Percentiles rank a stretch among this genome's conserved stretches.
Conservation (phyloP, 257 asterid genomes). For the Fraxinus americana region DNA sequence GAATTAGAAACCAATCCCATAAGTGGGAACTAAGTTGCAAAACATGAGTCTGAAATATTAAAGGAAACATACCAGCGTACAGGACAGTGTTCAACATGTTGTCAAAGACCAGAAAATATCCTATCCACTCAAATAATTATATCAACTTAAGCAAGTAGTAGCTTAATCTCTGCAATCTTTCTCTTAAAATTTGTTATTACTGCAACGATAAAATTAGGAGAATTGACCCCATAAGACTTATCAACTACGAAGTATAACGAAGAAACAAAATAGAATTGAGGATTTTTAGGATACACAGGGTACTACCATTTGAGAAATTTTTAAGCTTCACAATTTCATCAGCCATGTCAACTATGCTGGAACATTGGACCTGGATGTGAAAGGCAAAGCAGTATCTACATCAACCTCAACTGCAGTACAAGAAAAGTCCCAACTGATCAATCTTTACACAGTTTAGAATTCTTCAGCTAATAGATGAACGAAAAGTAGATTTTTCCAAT, state of each 20-base stretch:
- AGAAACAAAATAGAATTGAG: slow-evolving; percentile 5
- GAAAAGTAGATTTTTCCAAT: slow-evolving; percentile 6
- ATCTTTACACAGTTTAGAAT: slow-evolving; percentile 22
- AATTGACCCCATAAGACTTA: slow-evolving; percentile 3
- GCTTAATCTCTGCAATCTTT: no score
- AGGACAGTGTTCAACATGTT: no score
- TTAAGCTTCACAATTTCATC: slow-evolving; percentile 73
- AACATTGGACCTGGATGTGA: slow-evolving; percentile 79
- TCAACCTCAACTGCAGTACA: slow-evolving; percentile 58
- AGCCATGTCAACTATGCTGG: slow-evolving; percentile 66
- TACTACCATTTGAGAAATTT: slow-evolving; percentile 78
- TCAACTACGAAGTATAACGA: slow-evolving; percentile 11
- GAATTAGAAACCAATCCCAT: no score
- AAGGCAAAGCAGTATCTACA: background rate
- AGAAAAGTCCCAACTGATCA: slow-evolving; percentile 15
- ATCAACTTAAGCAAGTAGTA: no score
- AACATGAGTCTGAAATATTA: no score
- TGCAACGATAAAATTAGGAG: slow-evolving; percentile 33
- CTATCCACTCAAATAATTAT: no score
- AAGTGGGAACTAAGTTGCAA: no score
- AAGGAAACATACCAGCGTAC: no score
- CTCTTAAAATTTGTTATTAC: no score
- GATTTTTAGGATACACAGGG: slow-evolving; percentile 12
- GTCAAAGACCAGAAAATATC: no score
- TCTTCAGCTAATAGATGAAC: background rate